Conservation (phyloP, 495 filamentous ascomycete species). For the Tetracladium setigerum region DNA sequence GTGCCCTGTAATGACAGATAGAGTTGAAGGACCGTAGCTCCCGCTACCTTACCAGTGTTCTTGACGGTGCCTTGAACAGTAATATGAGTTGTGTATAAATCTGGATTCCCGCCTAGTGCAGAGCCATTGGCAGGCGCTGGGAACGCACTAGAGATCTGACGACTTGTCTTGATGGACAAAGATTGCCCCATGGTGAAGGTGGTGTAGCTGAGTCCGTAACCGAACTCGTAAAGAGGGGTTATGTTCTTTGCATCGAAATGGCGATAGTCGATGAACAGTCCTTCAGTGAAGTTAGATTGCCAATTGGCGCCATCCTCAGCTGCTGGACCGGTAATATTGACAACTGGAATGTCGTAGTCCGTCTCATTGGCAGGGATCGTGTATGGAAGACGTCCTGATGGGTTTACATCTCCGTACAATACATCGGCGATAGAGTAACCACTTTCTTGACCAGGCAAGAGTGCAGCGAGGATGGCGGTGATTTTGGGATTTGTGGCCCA, state of each 20-base stretch:
- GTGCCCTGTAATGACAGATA: neutral
- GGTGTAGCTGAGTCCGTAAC: conserved; percentile 63
- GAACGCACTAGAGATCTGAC: conserved; percentile 24
- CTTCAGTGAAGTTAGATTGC: conserved; percentile 77
- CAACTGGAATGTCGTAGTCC: conserved; percentile 70
- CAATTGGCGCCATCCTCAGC: too few relatives aligned
- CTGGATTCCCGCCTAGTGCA: conserved; percentile 61
- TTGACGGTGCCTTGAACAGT: conserved; percentile 68
- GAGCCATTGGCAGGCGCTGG: neutral
- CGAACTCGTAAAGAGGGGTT: conserved; percentile 79
- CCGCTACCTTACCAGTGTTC: conserved; percentile 67
- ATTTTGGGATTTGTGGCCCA: conserved; percentile 64
- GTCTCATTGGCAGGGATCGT: conserved; percentile 56
- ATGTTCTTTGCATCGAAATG: conserved; percentile 50
- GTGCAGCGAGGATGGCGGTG: conserved; percentile 76
- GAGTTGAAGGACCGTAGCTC: conserved; percentile 54
- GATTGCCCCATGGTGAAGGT: too few relatives aligned
- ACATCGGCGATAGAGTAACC: conserved; percentile 81
- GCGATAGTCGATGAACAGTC: conserved; percentile 88
- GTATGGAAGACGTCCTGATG: conserved; percentile 38
- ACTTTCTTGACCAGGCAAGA: conserved; percentile 80
- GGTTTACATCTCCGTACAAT: conserved; percentile 80
- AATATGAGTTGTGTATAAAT: conserved; percentile 60
- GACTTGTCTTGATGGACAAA: too few relatives aligned
- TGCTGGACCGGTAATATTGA: conserved; percentile 60